Conservation (phyloP, 208 protist genomes). For the Ichthyophonus hoferi region DNA sequence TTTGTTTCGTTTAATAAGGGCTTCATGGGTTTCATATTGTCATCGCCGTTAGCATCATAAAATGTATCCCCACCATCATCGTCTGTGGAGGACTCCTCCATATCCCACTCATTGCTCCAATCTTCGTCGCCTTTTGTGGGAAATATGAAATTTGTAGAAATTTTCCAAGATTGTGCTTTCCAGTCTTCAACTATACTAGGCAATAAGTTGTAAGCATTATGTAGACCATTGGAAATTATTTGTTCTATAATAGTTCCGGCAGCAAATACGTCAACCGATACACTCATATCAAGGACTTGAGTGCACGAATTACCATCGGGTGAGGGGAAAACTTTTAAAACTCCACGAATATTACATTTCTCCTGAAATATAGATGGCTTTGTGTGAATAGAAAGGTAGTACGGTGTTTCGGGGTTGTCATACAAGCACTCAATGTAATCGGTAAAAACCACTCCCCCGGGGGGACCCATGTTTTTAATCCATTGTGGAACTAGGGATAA, state of each 20-base stretch:
- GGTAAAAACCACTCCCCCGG: not conserved
- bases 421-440: not conserved
- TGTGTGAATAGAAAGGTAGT: not conserved
- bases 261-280: not conserved
- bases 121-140: no score
- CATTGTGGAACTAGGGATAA: constrained; percentile 1
- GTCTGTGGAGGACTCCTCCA: no score
- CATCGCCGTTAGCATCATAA: no score
- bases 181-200: constrained; percentile 19
- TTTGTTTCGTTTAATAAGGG: no score
- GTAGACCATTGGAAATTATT: constrained; percentile 1
- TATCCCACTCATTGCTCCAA: no score
- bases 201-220: constrained; percentile 20
- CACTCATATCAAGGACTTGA: not conserved
- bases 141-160: no score
- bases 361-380: constrained; percentile 1
- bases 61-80: no score
- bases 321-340: not conserved
- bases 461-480: not conserved
- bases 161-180: no score
- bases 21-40: no score
- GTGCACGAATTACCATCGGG: not conserved
- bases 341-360: not conserved
- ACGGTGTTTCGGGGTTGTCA: not conserved
- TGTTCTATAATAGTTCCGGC: not conserved